Conservation (phyloP, 345 rosid genomes). For the Acer negundo region DNA sequence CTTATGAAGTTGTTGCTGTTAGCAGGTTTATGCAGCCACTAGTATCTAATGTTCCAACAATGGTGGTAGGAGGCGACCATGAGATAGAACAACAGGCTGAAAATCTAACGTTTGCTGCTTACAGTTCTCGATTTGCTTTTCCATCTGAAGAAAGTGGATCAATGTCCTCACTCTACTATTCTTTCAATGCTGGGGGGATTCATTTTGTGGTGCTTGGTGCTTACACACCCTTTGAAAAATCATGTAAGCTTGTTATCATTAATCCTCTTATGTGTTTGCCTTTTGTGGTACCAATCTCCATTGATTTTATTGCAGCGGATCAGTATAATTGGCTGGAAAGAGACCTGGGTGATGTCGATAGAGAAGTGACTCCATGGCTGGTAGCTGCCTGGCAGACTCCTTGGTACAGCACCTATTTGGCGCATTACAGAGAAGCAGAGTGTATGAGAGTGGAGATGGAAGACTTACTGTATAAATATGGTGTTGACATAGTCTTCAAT, state of each 20-base stretch:
- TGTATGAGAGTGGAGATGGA: slow-evolving; percentile 87
- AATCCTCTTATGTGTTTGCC: background rate
- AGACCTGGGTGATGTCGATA: slow-evolving; percentile 57
- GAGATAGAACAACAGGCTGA: slow-evolving; percentile 79
- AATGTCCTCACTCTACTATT: slow-evolving; percentile 70
- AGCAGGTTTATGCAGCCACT: slow-evolving; percentile 81
- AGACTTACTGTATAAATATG: slow-evolving; percentile 56
- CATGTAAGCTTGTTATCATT: slow-evolving; percentile 41
- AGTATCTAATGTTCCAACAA: slow-evolving; percentile 67
- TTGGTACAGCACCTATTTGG: slow-evolving; percentile 82
- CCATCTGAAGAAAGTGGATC: slow-evolving; percentile 80
- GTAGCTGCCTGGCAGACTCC: slow-evolving; percentile 85
- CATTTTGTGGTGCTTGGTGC: slow-evolving; percentile 90
- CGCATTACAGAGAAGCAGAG: slow-evolving; percentile 86
- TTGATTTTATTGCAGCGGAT: slow-evolving; percentile 48
- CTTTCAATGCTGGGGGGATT: slow-evolving; percentile 91
- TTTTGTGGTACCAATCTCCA: slow-evolving; percentile 1
- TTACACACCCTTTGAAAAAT: slow-evolving; percentile 57
- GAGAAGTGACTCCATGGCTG: slow-evolving; percentile 85
- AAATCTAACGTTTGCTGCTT: slow-evolving; percentile 67
- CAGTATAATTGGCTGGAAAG: slow-evolving; percentile 81
- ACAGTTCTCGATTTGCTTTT: slow-evolving; percentile 81
- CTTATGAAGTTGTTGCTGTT: slow-evolving; percentile 13
- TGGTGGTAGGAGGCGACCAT: slow-evolving; percentile 91
- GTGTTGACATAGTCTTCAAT: slow-evolving; percentile 77